phyloP scores from a whole-genome alignment of 2,329 filamentous ascomycete species.

The Hymenotorrendiella dingleyae region DNA sequence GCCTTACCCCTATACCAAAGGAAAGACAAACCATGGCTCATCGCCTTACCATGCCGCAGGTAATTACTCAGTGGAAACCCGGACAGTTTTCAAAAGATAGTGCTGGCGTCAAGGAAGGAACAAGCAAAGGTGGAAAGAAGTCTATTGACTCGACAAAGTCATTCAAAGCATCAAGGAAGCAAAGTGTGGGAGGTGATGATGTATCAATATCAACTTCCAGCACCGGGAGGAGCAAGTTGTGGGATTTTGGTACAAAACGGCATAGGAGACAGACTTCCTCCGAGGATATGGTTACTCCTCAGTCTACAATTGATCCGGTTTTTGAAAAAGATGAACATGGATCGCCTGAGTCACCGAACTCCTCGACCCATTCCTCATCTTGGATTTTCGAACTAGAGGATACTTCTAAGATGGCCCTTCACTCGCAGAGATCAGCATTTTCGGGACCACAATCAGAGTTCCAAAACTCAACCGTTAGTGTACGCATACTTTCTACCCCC shows the following conservation, averaged over 20 bases:
- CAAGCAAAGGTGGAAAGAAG: conserved; percentile 2
- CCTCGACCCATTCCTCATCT: conserved; percentile 10
- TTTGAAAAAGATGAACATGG: conserved; percentile 19
- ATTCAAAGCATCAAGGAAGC: conserved; percentile 2
- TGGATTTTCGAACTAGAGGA: conserved; percentile 25
- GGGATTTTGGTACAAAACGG: conserved; percentile 15
- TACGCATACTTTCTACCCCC: background rate
- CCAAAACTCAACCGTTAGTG: conserved; percentile 3
- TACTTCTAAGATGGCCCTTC: conserved; percentile 15
- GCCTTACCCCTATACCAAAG: too few relatives aligned
- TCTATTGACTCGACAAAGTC: conserved; percentile 4
- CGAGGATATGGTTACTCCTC: conserved; percentile 16
- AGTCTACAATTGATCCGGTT: conserved; percentile 22
- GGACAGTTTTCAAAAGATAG: conserved; percentile 6
- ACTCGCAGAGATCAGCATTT: conserved; percentile 8
- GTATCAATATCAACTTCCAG: conserved; percentile 5
- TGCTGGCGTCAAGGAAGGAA: background rate
- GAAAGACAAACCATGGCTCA: background rate
- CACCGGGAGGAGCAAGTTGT: conserved; percentile 15
- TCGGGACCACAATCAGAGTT: conserved; percentile 9
- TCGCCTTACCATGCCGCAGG: conserved; percentile 5
- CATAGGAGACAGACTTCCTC: conserved; percentile 16
- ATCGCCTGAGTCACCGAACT: conserved; percentile 7
- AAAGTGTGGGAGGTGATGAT: background rate
- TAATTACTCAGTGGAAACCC: conserved; percentile 10